These are phyloP conservation scores for Saccharomycopsis hybrid DNA, from an alignment of 1,139 yeast species.

Conservation along the genomic window DNA sequence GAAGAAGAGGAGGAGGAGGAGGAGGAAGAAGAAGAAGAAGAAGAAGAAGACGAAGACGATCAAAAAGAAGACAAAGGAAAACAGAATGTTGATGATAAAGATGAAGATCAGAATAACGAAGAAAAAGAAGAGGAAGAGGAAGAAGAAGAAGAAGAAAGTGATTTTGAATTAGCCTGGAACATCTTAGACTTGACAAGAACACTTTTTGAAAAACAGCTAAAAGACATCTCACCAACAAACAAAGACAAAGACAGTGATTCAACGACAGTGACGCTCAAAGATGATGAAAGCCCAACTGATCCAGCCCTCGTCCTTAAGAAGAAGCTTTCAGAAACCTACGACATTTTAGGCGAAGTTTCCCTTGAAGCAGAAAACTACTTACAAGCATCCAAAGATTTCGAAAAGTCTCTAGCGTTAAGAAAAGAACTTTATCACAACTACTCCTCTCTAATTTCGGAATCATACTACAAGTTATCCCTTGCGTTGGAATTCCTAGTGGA, in stretches of 20 bases:
- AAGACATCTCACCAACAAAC: constrained; percentile 24
- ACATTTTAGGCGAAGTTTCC: constrained; percentile 82
- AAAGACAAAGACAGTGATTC: constrained; percentile 23
- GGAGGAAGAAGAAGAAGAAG: constrained; percentile 29
- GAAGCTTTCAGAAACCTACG: constrained; percentile 70
- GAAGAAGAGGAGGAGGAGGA: constrained; percentile 30
- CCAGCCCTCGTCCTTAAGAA: constrained; percentile 35
- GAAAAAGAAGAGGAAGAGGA: constrained; percentile 25
- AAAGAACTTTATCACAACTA: constrained; percentile 37
- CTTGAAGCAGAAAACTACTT: constrained; percentile 77
- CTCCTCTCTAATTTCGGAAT: constrained; percentile 55
- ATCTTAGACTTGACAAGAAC: constrained; percentile 70
- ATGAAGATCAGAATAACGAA: constrained; percentile 27
- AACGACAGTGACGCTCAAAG: constrained; percentile 19
- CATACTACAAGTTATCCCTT: constrained; percentile 74
- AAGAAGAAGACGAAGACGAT: constrained; percentile 32
- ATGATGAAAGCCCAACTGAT: constrained; percentile 31
- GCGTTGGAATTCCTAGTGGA: constrained; percentile 69
- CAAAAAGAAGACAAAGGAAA: constrained; percentile 33
- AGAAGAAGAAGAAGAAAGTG: constrained; percentile 52
- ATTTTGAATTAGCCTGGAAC: constrained; percentile 86
- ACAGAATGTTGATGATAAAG: constrained; percentile 31
- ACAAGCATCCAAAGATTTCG: constrained; percentile 68
- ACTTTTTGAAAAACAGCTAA: constrained; percentile 45
- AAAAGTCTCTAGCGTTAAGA: constrained; percentile 50